phyloP scores from a whole-genome alignment of 495 filamentous ascomycete genomes.

The Annulohypoxylon stygium region DNA sequence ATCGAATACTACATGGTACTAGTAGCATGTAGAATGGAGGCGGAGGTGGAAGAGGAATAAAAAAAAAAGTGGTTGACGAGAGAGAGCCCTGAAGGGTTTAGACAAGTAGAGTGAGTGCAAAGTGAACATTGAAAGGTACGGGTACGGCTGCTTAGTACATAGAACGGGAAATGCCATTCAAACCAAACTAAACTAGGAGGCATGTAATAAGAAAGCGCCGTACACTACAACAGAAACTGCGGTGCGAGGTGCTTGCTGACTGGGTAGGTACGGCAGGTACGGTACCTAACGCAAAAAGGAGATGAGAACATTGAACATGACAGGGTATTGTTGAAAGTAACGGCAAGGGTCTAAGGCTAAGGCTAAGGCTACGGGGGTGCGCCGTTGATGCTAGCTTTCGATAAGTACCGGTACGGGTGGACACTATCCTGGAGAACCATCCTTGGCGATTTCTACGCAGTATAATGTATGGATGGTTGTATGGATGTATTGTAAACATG shows the following conservation, averaged over 20 bases:
- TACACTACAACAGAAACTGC: conserved; percentile 1
- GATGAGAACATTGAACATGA: conserved; percentile 45
- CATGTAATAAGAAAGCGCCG: conserved; percentile 37
- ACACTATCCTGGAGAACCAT: conserved; percentile 22
- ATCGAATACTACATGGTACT: conserved; percentile 30
- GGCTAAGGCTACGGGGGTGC: conserved; percentile 44
- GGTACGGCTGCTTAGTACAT: conserved; percentile 15
- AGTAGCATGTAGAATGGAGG: conserved; percentile 32
- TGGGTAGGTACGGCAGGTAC: conserved; percentile 33
- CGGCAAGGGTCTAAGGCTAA: conserved; percentile 44
- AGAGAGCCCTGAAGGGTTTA: not conserved
- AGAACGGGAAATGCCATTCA: conserved; percentile 42
- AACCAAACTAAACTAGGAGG: conserved; percentile 23
- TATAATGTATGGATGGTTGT: not conserved
- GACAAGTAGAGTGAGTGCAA: too few relatives aligned
- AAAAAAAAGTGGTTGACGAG: conserved; percentile 12
- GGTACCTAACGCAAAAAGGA: conserved; percentile 38
- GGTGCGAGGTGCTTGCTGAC: conserved; percentile 21
- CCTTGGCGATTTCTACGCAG: conserved; percentile 24
- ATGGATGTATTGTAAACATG: not conserved
- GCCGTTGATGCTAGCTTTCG: conserved; percentile 25
- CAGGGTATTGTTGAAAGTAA: conserved; percentile 48
- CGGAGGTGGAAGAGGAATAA: conserved; percentile 20
- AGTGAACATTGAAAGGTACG: conserved; percentile 3
- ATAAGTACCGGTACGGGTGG: conserved; percentile 46